Evolutionary conservation across 2,329 filamentous ascomycete species (phyloP).

Genomic region (Acrocalymma vagum): DNA sequence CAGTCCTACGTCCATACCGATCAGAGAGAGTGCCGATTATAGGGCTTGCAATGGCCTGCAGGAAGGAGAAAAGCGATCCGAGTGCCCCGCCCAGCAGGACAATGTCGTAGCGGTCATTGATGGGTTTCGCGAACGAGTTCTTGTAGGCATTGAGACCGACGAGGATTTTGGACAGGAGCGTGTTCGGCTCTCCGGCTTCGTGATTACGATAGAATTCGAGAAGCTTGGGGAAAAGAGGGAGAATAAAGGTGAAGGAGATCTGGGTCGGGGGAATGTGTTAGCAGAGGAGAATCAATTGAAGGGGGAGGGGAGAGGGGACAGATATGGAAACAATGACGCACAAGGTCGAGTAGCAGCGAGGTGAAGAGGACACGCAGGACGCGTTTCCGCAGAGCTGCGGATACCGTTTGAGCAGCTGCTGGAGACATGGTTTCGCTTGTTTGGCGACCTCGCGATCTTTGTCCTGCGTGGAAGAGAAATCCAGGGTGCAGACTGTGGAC

Average conservation of each 20-base stretch:
- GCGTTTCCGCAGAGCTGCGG: constrained; percentile 70
- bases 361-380: constrained; percentile 89
- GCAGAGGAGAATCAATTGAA: too few species aligned
- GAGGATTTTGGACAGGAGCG: constrained; percentile 81
- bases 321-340: constrained; percentile 59
- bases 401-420: constrained; percentile 42
- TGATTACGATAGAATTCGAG: constrained; percentile 94
- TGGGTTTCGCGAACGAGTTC: constrained; percentile 87
- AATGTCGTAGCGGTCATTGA: constrained; percentile 96
- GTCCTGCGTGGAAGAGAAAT: too few species aligned
- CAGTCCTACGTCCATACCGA: constrained; percentile 83
- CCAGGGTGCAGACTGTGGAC: too few species aligned
- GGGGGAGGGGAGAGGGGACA: constrained; percentile 17
- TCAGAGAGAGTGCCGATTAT: constrained; percentile 91
- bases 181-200: constrained; percentile 68
- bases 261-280: constrained; percentile 55
- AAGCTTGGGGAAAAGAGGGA: constrained; percentile 93
- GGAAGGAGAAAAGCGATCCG: constrained; percentile 90
- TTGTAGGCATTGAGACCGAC: constrained; percentile 93
- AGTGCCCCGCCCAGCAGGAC: constrained; percentile 92
- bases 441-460: neutral
- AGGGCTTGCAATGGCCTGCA: constrained; percentile 91
- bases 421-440: constrained; percentile 22
- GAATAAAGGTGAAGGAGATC: constrained; percentile 98
- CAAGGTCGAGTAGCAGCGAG: constrained; percentile 88